phyloP scores from a whole-genome alignment of 495 filamentous ascomycete species.

The Stereocaulon alpinum region DNA sequence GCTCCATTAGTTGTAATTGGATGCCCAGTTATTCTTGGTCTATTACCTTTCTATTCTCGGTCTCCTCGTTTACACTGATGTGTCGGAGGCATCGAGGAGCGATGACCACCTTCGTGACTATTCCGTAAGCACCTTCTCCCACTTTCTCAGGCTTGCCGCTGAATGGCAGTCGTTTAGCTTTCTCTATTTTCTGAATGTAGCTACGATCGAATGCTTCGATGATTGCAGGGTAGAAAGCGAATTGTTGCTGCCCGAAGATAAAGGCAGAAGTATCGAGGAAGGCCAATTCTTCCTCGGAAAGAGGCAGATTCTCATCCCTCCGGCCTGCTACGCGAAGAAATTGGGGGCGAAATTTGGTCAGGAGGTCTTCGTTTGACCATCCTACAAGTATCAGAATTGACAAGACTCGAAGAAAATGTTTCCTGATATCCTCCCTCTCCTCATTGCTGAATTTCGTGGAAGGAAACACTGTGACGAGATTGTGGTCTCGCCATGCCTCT shows the following conservation, averaged over 20 bases:
- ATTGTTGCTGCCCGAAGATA: slow-evolving; percentile 3
- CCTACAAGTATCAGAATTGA: slow-evolving; percentile 9
- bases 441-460: background rate
- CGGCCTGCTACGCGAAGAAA: slow-evolving; percentile 6
- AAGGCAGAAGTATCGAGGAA: background rate
- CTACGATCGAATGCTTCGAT: background rate
- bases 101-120: slow-evolving; percentile 1
- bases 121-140: slow-evolving; percentile 10
- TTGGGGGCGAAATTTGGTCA: background rate
- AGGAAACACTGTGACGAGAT: background rate
- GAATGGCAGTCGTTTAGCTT: slow-evolving; percentile 11
- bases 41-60: too few relatives aligned
- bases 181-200: slow-evolving; percentile 4
- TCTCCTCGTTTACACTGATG: too few relatives aligned
- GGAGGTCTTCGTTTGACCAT: slow-evolving; percentile 4
- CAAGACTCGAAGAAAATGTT: background rate
- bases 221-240: slow-evolving; percentile 6
- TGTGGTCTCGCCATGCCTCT: background rate
- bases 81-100: slow-evolving; percentile 8
- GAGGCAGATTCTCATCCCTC: background rate
- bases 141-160: background rate
- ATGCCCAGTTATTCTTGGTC: too few relatives aligned
- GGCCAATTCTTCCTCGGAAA: background rate
- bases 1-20: background rate
- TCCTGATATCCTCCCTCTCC: background rate